A percentile compares a stretch with the other conserved stretches of the same genome.
Conservation (phyloP, 345 rosid genomes). For the Brassica nigra region DNA sequence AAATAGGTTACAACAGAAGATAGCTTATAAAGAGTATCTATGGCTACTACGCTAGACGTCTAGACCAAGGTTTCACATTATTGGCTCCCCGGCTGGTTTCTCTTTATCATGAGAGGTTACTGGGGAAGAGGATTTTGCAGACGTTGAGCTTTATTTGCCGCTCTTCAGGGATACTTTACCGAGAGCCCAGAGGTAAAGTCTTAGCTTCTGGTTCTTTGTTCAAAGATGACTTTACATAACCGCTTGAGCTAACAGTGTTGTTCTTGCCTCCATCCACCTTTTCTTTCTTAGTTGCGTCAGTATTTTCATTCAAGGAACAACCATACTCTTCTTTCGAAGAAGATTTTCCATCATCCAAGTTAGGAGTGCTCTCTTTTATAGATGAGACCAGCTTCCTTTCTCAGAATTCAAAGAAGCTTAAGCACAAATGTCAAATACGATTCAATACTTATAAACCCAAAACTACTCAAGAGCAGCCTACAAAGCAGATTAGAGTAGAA, state of each 20-base stretch:
- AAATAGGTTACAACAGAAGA: conserved; percentile 27
- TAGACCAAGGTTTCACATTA: conserved; percentile 28
- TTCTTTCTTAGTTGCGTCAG: conserved; percentile 39
- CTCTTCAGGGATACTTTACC: conserved; percentile 27
- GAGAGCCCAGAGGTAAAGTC: conserved; percentile 35
- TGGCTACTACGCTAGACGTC: conserved; percentile 34
- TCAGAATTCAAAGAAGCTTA: conserved; percentile 24
- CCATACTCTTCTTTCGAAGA: conserved; percentile 40
- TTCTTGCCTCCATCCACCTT: conserved; percentile 36
- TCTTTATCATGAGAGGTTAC: conserved; percentile 43
- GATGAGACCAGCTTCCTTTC: conserved; percentile 73
- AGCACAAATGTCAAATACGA: not conserved
- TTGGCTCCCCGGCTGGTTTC: conserved; percentile 35
- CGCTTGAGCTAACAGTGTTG: conserved; percentile 38
- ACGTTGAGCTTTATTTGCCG: conserved; percentile 33
- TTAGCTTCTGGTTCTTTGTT: conserved; percentile 42
- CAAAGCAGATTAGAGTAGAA: not conserved
- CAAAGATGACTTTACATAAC: conserved; percentile 36
- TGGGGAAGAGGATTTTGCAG: conserved; percentile 28
- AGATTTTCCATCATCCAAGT: conserved; percentile 45
- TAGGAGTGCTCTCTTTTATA: conserved; percentile 47
- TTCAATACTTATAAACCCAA: not conserved
- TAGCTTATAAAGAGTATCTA: conserved; percentile 34
- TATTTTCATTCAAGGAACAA: conserved; percentile 38
- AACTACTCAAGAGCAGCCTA: conserved; percentile 17